Base-by-base conservation (phyloP, 331 rosid genomes). In the Quercus phellos region DNA sequence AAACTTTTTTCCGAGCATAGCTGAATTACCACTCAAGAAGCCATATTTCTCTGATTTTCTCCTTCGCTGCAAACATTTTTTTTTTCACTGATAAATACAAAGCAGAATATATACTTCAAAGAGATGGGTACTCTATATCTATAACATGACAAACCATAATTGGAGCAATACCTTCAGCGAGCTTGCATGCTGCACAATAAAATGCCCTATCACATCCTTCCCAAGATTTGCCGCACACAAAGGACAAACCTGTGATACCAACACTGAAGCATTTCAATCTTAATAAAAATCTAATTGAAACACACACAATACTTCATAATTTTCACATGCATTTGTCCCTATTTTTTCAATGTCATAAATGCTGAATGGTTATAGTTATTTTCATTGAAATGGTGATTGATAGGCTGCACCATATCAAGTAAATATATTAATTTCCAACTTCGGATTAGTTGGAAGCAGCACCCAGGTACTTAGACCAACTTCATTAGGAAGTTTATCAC, bases 151-250 rank as follows among this genome's bases (percentile, higher is more conserved):
- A 27, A 46, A 76, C 75, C 51, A 46, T 66, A 53, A 59, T 73
- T 32, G 51, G 22, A 74, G 68, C 58, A 46, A 61, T 87, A 95
- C 99, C 99, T 85, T 93, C 79, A 87, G 82, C 19, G 92, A 88
- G 86, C 74, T 89, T 19, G 94, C 82, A 78, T 93, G 90, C 14
- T 83, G 94, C 50, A 83, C 76, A 64, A 72, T 78, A 74, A 95
- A 90, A 89, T 93, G 97, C 29, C 84, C 83, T 68, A 83, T 72
- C 32, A 82, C 87, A 85, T 95, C 97, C 70, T 78, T 95, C 82
- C 97, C 98, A 22, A 91, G 79, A 81, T 83, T 86, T 55, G 86
- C 94, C 26, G 97, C 99, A 64, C 99, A 95, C 42, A 93, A 71
- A 53, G 99, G 99, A 84, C 99, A 95, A 84, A 95, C 94, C 99